A percentile compares a stretch with the other conserved stretches of the same genome.
Evolutionary conservation across 257 asterid species (phyloP).

Genomic region (Solanum corneliomulleri): DNA sequence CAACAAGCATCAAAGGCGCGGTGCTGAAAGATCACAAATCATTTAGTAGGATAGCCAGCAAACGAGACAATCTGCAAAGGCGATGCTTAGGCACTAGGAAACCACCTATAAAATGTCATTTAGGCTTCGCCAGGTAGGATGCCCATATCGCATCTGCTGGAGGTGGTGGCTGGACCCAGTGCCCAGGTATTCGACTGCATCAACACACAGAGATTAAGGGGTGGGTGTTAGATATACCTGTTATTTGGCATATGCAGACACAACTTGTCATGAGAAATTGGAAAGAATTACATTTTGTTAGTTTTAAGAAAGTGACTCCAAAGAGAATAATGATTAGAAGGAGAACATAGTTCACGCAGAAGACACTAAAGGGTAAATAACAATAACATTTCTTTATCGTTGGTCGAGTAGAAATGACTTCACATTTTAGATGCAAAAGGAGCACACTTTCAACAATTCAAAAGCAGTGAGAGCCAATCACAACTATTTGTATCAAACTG

Average conservation of each 20-base stretch:
- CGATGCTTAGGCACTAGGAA: background rate
- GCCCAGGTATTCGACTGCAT: constrained; percentile 86
- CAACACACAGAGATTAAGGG: background rate
- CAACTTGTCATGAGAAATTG: background rate
- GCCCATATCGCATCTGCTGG: constrained; percentile 92
- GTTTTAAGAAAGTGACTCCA: background rate
- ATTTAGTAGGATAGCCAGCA: background rate
- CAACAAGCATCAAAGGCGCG: background rate
- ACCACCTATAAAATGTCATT: constrained; percentile 5
- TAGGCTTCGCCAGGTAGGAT: constrained; percentile 56
- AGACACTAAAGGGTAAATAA: background rate
- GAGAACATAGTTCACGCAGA: background rate
- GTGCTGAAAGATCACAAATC: background rate
- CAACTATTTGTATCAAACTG: background rate
- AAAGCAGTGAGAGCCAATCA: background rate
- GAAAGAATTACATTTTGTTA: background rate
- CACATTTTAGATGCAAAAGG: background rate
- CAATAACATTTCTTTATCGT: background rate
- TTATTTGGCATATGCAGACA: background rate
- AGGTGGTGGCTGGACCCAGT: constrained; percentile 86
- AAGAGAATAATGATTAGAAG: background rate
- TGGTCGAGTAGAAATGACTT: background rate
- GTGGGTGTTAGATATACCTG: background rate
- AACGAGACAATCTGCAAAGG: background rate
- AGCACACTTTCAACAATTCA: background rate